Base-by-base conservation (phyloP, 306 rosid genomes). In the Prunus dulcis region DNA sequence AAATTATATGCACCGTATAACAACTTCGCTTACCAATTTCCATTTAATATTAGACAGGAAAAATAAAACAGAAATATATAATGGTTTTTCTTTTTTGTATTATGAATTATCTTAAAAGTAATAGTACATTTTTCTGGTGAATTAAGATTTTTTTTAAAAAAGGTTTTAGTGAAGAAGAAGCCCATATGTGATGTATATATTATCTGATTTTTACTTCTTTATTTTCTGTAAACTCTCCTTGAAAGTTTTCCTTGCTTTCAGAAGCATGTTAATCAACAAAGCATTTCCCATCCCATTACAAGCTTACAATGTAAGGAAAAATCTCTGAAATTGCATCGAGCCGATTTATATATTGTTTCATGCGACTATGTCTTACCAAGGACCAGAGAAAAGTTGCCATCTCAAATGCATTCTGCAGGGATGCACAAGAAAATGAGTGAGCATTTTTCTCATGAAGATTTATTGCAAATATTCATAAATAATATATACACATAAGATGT, bases 301-400 rank as follows among this genome's bases (percentile, higher is more conserved):
- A 51, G 43, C 41, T 34, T 34, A 34, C 41, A 34, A 34, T 34
- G 41, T 6, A 45, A 13, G 12, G 13, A 30, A 45, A 22, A 9
- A 43, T 43, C 22, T 47, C 12, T 12, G 25, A 10, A 49, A 6
- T 17, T 46, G 41, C 23, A 19, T 51, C 56, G 20, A 51, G 30
- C 41, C 45, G 9, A 73, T 15, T 61, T 60, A 10, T 58, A 11
- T 41, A 6, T 2, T 50, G 18, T 65, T 64, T 50, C 41, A 46
- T 46, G 17, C 28, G 27, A n/a, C 30, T 32, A 32, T 71, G 41
- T 76, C 87, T 92, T 89, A 95, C 98, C 96, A 89, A 74, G 82
- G 98, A 85, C 98, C 97, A 92, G 76, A 95, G 85, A 83, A 88
- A 95, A 3, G 89, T 90, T 13, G 96, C 98, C 98, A 95, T 95